These are phyloP conservation scores for Leccinum fallax DNA, from an alignment of 1,284 basidiomycete genomes.

Conservation along the genomic window DNA sequence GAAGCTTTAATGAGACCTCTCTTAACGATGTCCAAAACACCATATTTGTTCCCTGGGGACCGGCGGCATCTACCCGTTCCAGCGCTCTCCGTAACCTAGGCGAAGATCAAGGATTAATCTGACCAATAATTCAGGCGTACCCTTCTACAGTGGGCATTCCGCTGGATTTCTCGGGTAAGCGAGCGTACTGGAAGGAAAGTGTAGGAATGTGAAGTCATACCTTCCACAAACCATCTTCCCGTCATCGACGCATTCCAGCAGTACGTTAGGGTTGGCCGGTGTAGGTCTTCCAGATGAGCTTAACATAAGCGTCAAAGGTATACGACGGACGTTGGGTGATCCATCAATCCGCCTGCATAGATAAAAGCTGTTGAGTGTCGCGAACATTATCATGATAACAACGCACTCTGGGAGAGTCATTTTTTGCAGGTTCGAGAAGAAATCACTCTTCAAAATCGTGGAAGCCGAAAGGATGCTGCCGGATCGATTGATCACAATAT, in stretches of 20 bases:
- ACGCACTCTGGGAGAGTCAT: slow-evolving; percentile 90
- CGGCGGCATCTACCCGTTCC: slow-evolving; percentile 79
- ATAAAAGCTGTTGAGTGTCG: slow-evolving; percentile 5
- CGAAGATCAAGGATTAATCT: not conserved
- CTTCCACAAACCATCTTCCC: slow-evolving; percentile 84
- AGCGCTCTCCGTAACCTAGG: slow-evolving; percentile 83
- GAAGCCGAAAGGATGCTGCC: slow-evolving; percentile 90
- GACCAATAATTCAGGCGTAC: slow-evolving; percentile 41
- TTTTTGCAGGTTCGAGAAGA: slow-evolving; percentile 94
- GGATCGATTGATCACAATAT: slow-evolving; percentile 82
- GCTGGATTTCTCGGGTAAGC: slow-evolving; percentile 40
- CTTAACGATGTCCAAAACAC: slow-evolving; percentile 92
- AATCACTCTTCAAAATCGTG: slow-evolving; percentile 97
- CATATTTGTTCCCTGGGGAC: slow-evolving; percentile 67
- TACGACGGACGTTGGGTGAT: slow-evolving; percentile 87
- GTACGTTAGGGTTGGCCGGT: slow-evolving; percentile 36
- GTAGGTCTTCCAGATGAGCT: slow-evolving; percentile 38
- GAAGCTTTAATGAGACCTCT: slow-evolving; percentile 55
- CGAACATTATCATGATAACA: not conserved
- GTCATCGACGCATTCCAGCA: slow-evolving; percentile 40
- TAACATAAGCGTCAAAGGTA: slow-evolving; percentile 64
- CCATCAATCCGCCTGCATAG: slow-evolving; percentile 82
- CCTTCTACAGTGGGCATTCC: slow-evolving; percentile 91
- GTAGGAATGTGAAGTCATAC: slow-evolving; percentile 39
- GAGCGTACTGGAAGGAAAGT: not conserved